phyloP scores from a whole-genome alignment of 345 rosid species.

The Erysimum cheiranthoides region DNA sequence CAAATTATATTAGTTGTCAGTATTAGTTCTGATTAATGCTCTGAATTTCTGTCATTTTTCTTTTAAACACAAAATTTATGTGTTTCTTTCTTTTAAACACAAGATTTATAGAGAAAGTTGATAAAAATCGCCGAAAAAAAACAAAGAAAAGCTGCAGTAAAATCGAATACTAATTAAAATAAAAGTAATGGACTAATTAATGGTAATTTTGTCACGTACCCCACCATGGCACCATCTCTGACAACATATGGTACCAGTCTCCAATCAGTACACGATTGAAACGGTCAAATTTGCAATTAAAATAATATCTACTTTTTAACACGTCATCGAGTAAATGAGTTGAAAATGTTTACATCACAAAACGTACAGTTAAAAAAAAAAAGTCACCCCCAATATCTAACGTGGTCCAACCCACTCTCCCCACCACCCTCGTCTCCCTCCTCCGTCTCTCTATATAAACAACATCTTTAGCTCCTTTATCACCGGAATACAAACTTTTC shows the following conservation, averaged over 20 bases:
- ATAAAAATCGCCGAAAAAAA: background rate
- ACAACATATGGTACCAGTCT: conserved; percentile 25
- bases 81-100: no score
- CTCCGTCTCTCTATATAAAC: conserved; percentile 36
- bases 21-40: no score
- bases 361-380: conserved; percentile 6
- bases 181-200: no score
- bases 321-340: conserved; percentile 34
- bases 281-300: conserved; percentile 40
- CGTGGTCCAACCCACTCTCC: conserved; percentile 40
- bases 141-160: conserved; percentile 18
- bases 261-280: conserved; percentile 38
- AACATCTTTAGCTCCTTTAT: background rate
- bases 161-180: background rate
- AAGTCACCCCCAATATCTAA: conserved; percentile 7
- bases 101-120: no score
- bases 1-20: no score
- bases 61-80: no score
- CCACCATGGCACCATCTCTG: conserved; percentile 33
- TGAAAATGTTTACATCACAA: conserved; percentile 18
- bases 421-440: conserved; percentile 43
- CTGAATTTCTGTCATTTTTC: no score
- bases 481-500: conserved; percentile 2
- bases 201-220: conserved; percentile 39
- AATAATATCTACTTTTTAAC: background rate